Percentiles rank a stretch among this genome's conserved stretches.
phyloP scores from a whole-genome alignment of 2,329 filamentous ascomycete genomes.

The Colletotrichum nymphaeae region DNA sequence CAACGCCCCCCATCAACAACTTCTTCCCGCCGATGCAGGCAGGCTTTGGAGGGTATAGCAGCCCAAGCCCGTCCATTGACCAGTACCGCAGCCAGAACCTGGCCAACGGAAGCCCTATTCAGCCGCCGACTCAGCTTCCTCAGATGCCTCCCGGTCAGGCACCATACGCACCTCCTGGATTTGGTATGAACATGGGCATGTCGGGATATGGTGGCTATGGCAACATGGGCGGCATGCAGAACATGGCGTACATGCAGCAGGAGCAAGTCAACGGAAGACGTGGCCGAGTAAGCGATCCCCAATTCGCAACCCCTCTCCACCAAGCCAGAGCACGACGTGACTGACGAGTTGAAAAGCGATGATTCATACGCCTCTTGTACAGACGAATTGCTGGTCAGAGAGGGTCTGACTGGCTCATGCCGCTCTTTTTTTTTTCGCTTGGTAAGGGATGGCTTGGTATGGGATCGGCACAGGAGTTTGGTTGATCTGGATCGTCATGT shows the following conservation, averaged over 20 bases:
- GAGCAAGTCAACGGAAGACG: constrained; percentile 67
- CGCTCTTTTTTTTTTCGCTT: constrained; percentile 32
- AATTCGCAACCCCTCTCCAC: constrained; percentile 32
- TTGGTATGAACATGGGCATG: constrained; percentile 60
- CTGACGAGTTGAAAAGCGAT: constrained; percentile 30
- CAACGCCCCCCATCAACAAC: constrained; percentile 64
- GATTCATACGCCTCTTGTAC: constrained; percentile 22
- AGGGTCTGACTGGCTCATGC: constrained; percentile 33
- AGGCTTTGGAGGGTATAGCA: constrained; percentile 65
- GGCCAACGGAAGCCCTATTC: constrained; percentile 63
- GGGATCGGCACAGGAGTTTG: constrained; percentile 35
- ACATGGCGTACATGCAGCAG: constrained; percentile 66
- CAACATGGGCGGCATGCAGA: constrained; percentile 57
- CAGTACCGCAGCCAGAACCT: constrained; percentile 66
- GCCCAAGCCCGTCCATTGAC: constrained; percentile 61
- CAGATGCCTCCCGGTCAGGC: constrained; percentile 56
- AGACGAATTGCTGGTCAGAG: constrained; percentile 24
- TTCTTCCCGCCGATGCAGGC: constrained; percentile 68
- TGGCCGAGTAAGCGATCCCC: constrained; percentile 66
- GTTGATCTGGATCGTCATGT: constrained; percentile 36
- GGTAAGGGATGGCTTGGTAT: constrained; percentile 33
- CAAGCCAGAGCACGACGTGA: constrained; percentile 5
- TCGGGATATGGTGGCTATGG: constrained; percentile 58
- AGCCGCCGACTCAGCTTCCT: constrained; percentile 54
- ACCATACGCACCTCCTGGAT: constrained; percentile 61